Percentiles rank a stretch among this genome's conserved stretches.
phyloP scores from a whole-genome alignment of 768 basidiomycete genomes.

The Auricularia heimuer region DNA sequence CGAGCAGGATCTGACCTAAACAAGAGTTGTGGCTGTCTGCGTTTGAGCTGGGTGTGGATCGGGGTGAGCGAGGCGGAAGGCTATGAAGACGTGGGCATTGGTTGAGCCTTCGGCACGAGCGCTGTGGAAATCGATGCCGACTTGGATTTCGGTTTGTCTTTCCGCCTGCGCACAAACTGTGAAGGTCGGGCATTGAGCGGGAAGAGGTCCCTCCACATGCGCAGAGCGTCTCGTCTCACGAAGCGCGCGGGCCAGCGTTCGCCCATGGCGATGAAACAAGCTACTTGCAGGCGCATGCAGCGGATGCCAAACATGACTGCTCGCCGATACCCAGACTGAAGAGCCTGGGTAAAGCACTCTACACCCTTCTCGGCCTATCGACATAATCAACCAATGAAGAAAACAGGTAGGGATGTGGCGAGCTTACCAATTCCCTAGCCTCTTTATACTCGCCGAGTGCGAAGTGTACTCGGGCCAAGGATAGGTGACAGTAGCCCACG shows the following conservation, averaged over 20 bases:
- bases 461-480: not conserved
- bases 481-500: not conserved
- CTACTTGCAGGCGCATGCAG: not conserved
- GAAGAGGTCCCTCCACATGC: not conserved
- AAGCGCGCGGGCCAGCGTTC: not conserved
- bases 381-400: not conserved
- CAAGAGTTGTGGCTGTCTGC: too few species aligned
- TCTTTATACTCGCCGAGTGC: not conserved
- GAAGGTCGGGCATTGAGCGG: not conserved
- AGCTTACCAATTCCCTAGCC: not conserved
- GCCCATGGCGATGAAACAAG: not conserved
- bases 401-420: not conserved
- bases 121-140: not conserved
- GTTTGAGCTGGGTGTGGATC: too few species aligned
- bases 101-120: too few species aligned
- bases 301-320: not conserved
- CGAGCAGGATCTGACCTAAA: too few species aligned
- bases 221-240: not conserved
- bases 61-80: too few species aligned
- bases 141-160: not conserved
- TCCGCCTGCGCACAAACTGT: not conserved
- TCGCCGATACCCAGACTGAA: not conserved
- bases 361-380: not conserved
- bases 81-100: too few species aligned
- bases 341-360: not conserved